Conservation (phyloP, 768 basidiomycete species). For the Sistotremastrum suecicum region DNA sequence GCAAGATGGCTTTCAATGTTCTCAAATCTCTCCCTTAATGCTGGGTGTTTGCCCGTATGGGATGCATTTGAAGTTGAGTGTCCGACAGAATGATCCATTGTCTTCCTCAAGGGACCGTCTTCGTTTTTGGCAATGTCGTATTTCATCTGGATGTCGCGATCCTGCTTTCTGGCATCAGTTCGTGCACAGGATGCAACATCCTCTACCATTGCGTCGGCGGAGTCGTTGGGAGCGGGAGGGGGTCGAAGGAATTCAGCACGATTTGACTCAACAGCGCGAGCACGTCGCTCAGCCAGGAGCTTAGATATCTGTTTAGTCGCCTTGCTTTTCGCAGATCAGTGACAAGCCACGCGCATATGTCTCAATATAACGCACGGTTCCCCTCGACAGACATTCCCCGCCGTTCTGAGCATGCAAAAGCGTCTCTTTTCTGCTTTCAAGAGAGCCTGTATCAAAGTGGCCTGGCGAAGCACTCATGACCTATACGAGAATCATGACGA, state of each 20-base stretch:
- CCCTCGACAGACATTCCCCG: conserved; percentile 35
- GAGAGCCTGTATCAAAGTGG: conserved; percentile 16
- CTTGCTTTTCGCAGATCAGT: conserved; percentile 18
- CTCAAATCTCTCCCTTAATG: conserved; percentile 43
- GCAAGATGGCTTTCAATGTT: conserved; percentile 63
- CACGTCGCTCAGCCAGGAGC: conserved; percentile 57
- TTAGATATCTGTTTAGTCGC: conserved; percentile 56
- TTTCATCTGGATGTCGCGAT: conserved; percentile 70
- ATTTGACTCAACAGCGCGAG: conserved; percentile 65
- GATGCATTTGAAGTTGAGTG: too few species aligned
- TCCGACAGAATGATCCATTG: conserved; percentile 21
- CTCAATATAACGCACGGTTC: conserved; percentile 33
- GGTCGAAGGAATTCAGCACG: conserved; percentile 58
- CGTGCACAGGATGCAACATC: conserved; percentile 50
- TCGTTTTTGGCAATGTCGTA: conserved; percentile 82
- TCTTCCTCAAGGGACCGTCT: conserved; percentile 59
- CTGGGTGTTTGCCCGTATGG: conserved; percentile 27
- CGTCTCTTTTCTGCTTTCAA: conserved; percentile 60
- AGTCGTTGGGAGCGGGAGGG: conserved; percentile 25
- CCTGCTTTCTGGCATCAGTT: conserved; percentile 52
- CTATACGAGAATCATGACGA: conserved; percentile 5
- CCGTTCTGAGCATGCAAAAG: conserved; percentile 40
- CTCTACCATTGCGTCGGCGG: conserved; percentile 13
- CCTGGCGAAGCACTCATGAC: conserved; percentile 12
- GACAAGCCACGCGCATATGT: background rate